phyloP scores from a whole-genome alignment of 805 yeast genomes.

The Ogataea parapolymorpha region DNA sequence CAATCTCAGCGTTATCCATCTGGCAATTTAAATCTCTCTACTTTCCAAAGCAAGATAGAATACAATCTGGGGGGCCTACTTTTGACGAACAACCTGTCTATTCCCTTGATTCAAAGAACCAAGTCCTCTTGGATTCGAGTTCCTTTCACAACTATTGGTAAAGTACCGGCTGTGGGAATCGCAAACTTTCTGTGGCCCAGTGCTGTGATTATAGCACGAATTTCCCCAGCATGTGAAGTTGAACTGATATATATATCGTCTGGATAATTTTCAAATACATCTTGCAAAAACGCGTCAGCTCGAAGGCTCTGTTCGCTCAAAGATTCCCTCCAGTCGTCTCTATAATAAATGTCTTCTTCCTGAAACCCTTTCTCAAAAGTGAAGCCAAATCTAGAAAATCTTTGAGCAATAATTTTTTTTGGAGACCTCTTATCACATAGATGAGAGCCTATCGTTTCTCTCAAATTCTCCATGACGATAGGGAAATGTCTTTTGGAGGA shows the following conservation, averaged over 20 bases:
- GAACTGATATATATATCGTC: slow-evolving; percentile 39
- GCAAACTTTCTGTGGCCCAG: slow-evolving; percentile 54
- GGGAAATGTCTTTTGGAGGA: slow-evolving; percentile 22
- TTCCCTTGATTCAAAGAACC: background rate
- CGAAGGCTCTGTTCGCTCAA: slow-evolving; percentile 48
- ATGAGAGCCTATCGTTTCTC: slow-evolving; percentile 62
- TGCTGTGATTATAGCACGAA: slow-evolving; percentile 48
- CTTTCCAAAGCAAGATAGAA: too few species aligned
- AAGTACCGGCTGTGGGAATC: slow-evolving; percentile 64
- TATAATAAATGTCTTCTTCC: slow-evolving; percentile 49
- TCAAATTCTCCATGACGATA: slow-evolving; percentile 42
- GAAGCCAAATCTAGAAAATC: slow-evolving; percentile 42
- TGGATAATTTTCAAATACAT: slow-evolving; percentile 35
- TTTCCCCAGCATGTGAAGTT: slow-evolving; percentile 63
- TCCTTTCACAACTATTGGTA: slow-evolving; percentile 54
- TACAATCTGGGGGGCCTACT: too few species aligned
- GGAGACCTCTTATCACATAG: slow-evolving; percentile 57
- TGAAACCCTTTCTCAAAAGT: slow-evolving; percentile 40
- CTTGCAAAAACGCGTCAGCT: slow-evolving; percentile 43
- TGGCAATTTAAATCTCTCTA: too few species aligned
- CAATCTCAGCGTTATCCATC: too few species aligned
- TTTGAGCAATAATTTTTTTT: slow-evolving; percentile 35
- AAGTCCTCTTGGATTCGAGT: slow-evolving; percentile 14
- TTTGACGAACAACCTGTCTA: background rate
- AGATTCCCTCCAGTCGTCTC: slow-evolving; percentile 45